These are phyloP conservation scores for Scleroderma citrinum DNA, from an alignment of 768 basidiomycete species.

Conservation along the genomic window DNA sequence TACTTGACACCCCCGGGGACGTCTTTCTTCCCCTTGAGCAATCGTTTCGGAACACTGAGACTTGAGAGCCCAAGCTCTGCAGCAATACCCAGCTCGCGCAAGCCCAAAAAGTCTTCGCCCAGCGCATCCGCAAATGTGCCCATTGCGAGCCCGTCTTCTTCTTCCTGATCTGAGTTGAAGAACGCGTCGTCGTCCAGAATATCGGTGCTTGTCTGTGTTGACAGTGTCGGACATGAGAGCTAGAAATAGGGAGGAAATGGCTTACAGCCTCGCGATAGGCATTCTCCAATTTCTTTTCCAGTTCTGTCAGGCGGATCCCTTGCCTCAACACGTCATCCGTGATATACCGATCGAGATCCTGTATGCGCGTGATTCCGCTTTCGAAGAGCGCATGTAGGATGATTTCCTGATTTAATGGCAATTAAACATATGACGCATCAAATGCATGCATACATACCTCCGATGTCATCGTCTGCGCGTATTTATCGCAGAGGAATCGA, in stretches of 20 bases:
- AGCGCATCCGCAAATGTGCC: conserved; percentile 78
- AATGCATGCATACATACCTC: conserved; percentile 51
- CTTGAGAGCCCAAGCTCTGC: conserved; percentile 75
- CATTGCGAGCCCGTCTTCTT: conserved; percentile 63
- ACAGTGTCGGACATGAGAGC: background rate
- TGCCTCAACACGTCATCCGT: conserved; percentile 85
- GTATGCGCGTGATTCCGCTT: conserved; percentile 71
- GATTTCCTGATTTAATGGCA: conserved; percentile 63
- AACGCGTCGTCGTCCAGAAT: conserved; percentile 46
- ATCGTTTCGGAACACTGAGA: conserved; percentile 69
- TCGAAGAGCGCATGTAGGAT: conserved; percentile 88
- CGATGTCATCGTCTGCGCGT: conserved; percentile 70
- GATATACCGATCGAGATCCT: conserved; percentile 82
- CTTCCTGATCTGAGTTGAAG: conserved; percentile 53
- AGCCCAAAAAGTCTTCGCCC: conserved; percentile 90
- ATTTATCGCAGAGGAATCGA: conserved; percentile 75
- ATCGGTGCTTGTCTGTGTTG: conserved; percentile 34
- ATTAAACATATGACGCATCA: background rate
- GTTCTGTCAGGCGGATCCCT: conserved; percentile 65
- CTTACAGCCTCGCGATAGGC: conserved; percentile 79
- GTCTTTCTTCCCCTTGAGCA: conserved; percentile 61
- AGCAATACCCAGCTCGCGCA: conserved; percentile 84
- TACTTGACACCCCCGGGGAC: conserved; percentile 41
- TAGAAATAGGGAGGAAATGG: conserved; percentile 8
- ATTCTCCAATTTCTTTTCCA: conserved; percentile 81